Evolutionary conservation across 441 rosid genomes (phyloP), one percentile per base, ranked within the genome.

Genomic region (Melianthus villosus): DNA sequence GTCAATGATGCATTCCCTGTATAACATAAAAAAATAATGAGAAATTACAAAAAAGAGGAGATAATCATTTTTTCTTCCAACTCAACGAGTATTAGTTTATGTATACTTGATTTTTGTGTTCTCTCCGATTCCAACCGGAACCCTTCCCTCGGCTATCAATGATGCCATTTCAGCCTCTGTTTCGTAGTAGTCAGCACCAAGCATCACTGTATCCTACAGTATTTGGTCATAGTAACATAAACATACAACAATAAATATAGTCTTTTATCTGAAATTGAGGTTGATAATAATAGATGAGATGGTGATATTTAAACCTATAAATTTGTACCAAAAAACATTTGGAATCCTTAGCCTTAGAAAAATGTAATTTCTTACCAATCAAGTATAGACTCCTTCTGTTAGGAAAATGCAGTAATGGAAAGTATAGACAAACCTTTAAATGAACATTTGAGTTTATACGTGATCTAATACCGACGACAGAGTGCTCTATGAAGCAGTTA

Each of bases 1-100:
- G 72, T 87, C 93, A 33, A 82, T 82, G 51, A 87, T 87, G 76
- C 94, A 87, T 12, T 70, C 91, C 35, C 97, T 87, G 65, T 48
- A 43, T 40, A 52, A 48, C 22, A 22, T 27, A 30, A 36, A 3
- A 48, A 40, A 22, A 20, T 0, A 16, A 3, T 44, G 38, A 33
- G 50, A 25, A 19, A 39, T 1, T 16, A 11, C 36, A 13, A 31
- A 23, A 17, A 33, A 46, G 17, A 22, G 38, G 53, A 34, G 9
- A 8, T n/a, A n/a, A n/a, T n/a, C n/a, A n/a, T n/a, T n/a, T n/a
- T n/a, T n/a, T n/a, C n/a, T 31, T 17, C 9, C n/a, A 44, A 3
- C 37, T 16, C 2, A 15, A 3, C 10, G 20, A 8, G 28, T 9
- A 34, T 23, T 20, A 42, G 28, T 34, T 28, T 34, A 29, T 31